These are phyloP conservation scores for Pterocarpus macrocarpus DNA, from an alignment of 306 rosid genomes.

Conservation along the genomic window DNA sequence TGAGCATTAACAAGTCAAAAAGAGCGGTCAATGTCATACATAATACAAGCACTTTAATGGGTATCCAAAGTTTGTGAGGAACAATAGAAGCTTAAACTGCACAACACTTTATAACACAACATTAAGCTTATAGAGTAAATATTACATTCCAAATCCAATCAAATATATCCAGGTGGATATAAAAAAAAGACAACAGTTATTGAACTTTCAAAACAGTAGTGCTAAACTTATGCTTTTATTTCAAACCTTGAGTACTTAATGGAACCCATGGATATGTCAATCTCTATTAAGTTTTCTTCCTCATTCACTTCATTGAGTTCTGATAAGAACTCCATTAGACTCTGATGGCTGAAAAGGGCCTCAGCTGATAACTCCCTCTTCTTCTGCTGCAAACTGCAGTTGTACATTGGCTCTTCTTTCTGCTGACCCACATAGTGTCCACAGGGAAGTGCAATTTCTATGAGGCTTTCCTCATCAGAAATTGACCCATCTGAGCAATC, in stretches of 20 bases:
- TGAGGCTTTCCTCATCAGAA: slow-evolving; percentile 96
- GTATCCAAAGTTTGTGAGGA: slow-evolving; percentile 67
- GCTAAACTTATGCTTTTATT: slow-evolving; percentile 65
- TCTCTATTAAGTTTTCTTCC: slow-evolving; percentile 94
- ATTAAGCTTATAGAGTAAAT: slow-evolving; percentile 39
- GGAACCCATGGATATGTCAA: slow-evolving; percentile 94
- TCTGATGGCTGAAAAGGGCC: slow-evolving; percentile 53
- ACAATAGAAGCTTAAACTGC: slow-evolving; percentile 39
- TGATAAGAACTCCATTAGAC: slow-evolving; percentile 72
- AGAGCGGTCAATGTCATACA: slow-evolving; percentile 23
- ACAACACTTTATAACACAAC: slow-evolving; percentile 50
- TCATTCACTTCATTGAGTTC: slow-evolving; percentile 82
- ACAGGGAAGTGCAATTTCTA: slow-evolving; percentile 83
- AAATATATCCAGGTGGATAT: slow-evolving; percentile 45
- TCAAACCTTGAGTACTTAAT: slow-evolving; percentile 96
- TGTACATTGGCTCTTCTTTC: slow-evolving; percentile 39
- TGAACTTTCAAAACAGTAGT: neutral
- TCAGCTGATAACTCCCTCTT: slow-evolving; percentile 53
- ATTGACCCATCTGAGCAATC: slow-evolving; percentile 77
- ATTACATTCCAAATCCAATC: slow-evolving; percentile 57
- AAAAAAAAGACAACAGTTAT: slow-evolving; percentile 22
- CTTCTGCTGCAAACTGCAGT: slow-evolving; percentile 53
- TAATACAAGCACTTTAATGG: slow-evolving; percentile 53
- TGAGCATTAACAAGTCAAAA: slow-evolving; percentile 57
- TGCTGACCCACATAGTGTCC: slow-evolving; percentile 64